Evolutionary conservation across 2,329 filamentous ascomycete species (phyloP).

Genomic region (Colletotrichum falcatum): DNA sequence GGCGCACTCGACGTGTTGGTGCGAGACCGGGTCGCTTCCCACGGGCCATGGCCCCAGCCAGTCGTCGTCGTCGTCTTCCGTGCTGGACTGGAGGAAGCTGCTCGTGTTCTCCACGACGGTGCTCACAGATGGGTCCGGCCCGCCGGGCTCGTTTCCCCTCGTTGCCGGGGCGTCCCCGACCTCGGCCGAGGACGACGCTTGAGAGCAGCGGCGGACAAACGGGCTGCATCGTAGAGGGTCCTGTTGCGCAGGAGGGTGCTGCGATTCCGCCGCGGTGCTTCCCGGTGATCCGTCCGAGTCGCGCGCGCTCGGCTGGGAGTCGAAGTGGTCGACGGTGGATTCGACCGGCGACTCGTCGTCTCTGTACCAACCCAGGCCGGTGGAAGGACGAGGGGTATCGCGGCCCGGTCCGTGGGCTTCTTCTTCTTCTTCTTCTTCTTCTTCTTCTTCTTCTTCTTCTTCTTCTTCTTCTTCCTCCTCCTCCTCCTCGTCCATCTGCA

Average conservation of each 20-base stretch:
- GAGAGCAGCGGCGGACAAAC: background rate
- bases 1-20: background rate
- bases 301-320: background rate
- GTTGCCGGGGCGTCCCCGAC: background rate
- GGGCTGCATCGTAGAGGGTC: background rate
- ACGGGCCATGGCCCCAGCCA: background rate
- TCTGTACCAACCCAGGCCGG: constrained; percentile 22
- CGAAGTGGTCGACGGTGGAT: background rate
- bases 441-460: background rate
- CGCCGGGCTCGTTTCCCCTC: background rate
- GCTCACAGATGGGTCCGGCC: background rate
- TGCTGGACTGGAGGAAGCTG: background rate
- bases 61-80: background rate
- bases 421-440: too few relatives aligned
- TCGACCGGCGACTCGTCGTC: background rate
- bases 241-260: background rate
- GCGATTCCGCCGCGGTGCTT: background rate
- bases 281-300: background rate
- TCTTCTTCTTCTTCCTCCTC: background rate
- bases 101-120: background rate
- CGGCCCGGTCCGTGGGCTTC: background rate
- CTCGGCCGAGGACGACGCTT: background rate
- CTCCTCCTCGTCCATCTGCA: background rate
- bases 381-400: background rate
- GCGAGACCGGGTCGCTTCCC: background rate